Conservation (phyloP, 768 basidiomycete species). For the Leccinum imitatum region DNA sequence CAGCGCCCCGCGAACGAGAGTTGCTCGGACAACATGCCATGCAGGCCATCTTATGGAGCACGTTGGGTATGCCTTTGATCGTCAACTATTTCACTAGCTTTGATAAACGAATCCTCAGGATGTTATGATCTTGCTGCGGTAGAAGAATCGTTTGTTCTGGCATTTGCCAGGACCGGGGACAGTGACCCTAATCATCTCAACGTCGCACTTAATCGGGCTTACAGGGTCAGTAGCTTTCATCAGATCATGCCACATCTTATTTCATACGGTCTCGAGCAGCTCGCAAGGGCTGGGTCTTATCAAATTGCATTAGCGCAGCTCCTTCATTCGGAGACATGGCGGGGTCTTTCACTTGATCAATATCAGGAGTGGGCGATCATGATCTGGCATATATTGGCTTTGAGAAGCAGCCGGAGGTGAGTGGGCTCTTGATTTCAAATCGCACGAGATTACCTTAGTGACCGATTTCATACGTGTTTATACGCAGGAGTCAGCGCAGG, state of each 20-base stretch:
- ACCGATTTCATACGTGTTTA: slow-evolving; percentile 12
- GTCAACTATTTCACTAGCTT: background rate
- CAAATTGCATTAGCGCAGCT: slow-evolving; percentile 59
- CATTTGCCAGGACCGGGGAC: slow-evolving; percentile 58
- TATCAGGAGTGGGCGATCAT: slow-evolving; percentile 73
- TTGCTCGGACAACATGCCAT: slow-evolving; percentile 74
- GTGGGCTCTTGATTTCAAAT: slow-evolving; percentile 17
- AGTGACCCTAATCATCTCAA: slow-evolving; percentile 63
- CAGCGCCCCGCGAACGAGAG: slow-evolving; percentile 50
- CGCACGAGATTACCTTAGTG: background rate
- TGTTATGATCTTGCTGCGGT: slow-evolving; percentile 61
- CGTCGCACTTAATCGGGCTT: slow-evolving; percentile 63
- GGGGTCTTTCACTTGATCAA: slow-evolving; percentile 59
- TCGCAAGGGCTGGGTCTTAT: slow-evolving; percentile 68
- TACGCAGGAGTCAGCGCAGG: slow-evolving; percentile 55
- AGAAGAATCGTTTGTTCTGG: slow-evolving; percentile 68
- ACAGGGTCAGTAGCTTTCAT: slow-evolving; percentile 47
- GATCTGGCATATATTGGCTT: slow-evolving; percentile 73
- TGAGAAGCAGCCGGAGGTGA: slow-evolving; percentile 70
- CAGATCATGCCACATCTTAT: slow-evolving; percentile 2
- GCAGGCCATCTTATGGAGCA: slow-evolving; percentile 70
- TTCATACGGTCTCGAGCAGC: slow-evolving; percentile 39
- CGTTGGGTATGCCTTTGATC: slow-evolving; percentile 49
- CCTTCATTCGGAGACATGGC: slow-evolving; percentile 70
- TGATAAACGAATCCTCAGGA: slow-evolving; percentile 42